A percentile compares a stretch with the other conserved stretches of the same genome.
Conservation (phyloP, 2,329 filamentous ascomycete genomes). For the Trichoderma atrobrunneum region DNA sequence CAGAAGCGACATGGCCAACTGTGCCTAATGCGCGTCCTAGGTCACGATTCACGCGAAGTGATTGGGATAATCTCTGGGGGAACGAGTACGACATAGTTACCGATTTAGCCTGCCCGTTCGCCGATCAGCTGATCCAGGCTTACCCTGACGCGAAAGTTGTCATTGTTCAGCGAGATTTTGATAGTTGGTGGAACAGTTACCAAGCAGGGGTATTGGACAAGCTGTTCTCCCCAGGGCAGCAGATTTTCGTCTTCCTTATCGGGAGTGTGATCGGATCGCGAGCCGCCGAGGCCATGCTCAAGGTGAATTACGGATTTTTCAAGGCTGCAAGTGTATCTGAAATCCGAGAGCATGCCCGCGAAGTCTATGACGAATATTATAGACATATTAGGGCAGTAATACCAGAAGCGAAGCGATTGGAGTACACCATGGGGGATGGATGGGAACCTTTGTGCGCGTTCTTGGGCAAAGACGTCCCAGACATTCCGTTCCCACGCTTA, state of each 20-base stretch:
- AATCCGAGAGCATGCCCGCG: neutral
- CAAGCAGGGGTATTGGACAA: neutral
- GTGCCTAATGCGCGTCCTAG: neutral
- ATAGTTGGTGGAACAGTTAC: neutral
- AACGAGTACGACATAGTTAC: neutral
- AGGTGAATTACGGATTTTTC: neutral
- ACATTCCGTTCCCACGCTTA: neutral
- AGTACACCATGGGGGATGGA: neutral
- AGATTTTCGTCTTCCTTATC: neutral
- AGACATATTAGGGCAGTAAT: neutral
- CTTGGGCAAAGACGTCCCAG: neutral
- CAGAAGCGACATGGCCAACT: neutral
- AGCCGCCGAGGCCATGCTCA: neutral
- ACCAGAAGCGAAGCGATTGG: neutral
- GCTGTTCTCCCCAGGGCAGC: neutral
- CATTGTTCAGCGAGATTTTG: neutral
- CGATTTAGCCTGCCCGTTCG: neutral
- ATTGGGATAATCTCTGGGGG: neutral
- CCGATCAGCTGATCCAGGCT: neutral
- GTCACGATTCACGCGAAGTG: neutral
- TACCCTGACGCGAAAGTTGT: neutral
- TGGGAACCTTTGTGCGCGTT: neutral
- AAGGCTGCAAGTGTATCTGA: neutral
- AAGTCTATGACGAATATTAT: neutral
- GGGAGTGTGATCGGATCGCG: neutral